phyloP scores from a whole-genome alignment of 768 basidiomycete species.

The Termitomyces sp. region DNA sequence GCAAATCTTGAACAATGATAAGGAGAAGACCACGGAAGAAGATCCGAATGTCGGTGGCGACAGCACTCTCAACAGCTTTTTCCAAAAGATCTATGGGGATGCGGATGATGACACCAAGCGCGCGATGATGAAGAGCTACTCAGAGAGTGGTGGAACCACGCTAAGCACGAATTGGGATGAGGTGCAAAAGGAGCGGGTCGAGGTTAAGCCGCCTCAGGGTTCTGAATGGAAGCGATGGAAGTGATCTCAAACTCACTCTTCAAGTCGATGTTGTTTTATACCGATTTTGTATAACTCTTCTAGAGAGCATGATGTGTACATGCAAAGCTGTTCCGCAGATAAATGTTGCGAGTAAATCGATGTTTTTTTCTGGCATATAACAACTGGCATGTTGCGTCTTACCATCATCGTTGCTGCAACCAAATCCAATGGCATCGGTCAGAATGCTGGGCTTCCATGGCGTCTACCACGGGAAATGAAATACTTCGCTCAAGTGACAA shows the following conservation, averaged over 20 bases:
- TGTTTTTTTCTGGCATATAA: background rate
- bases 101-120: slow-evolving; percentile 88
- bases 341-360: background rate
- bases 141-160: slow-evolving; percentile 92
- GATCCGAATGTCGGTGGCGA: slow-evolving; percentile 92
- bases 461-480: slow-evolving; percentile 82
- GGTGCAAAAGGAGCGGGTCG: slow-evolving; percentile 62
- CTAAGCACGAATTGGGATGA: slow-evolving; percentile 96
- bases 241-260: slow-evolving; percentile 17
- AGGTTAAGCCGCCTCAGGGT: slow-evolving; percentile 80
- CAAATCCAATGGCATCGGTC: slow-evolving; percentile 80
- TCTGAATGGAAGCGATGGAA: slow-evolving; percentile 82
- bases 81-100: slow-evolving; percentile 86
- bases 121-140: slow-evolving; percentile 98
- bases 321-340: background rate
- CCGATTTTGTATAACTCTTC: background rate
- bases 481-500: slow-evolving; percentile 84
- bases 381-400: slow-evolving; percentile 49
- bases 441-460: slow-evolving; percentile 78
- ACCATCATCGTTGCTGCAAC: slow-evolving; percentile 96
- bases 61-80: slow-evolving; percentile 78
- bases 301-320: background rate
- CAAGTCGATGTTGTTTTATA: slow-evolving; percentile 1
- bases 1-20: slow-evolving; percentile 59
- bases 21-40: slow-evolving; percentile 62